phyloP scores from a whole-genome alignment of 768 basidiomycete genomes.

The Rhodotorula toruloides region DNA sequence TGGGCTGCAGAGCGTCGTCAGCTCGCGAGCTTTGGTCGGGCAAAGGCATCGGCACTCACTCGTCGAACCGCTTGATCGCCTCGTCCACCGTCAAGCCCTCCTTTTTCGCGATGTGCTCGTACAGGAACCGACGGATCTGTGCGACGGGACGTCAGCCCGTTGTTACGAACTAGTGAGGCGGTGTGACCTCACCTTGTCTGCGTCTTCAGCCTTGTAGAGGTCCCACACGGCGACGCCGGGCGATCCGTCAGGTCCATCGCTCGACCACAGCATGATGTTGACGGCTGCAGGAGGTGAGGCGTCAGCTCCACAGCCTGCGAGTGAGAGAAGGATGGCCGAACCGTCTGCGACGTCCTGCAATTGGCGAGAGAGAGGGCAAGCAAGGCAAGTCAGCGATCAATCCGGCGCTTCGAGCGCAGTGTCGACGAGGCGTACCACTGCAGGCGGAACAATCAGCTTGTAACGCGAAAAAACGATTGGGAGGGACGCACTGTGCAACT shows the following conservation, averaged over 20 bases:
- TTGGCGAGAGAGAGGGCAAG: not conserved
- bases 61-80: constrained; percentile 45
- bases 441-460: not conserved
- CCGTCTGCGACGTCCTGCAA: constrained; percentile 35
- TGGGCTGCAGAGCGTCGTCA: constrained; percentile 48
- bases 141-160: accelerated
- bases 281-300: constrained; percentile 53
- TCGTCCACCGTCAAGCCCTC: constrained; percentile 45
- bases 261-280: constrained; percentile 80
- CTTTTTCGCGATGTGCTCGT: constrained; percentile 53
- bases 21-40: not conserved
- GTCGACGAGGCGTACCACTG: not conserved
- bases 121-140: constrained; percentile 66
- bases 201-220: constrained; percentile 74
- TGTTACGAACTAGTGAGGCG: not conserved
- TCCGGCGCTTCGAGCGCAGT: no score
- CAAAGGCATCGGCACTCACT: constrained; percentile 44
- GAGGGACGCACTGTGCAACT: constrained; percentile 83
- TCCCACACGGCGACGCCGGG: constrained; percentile 85
- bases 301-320: not conserved
- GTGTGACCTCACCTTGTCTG: constrained; percentile 49
- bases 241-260: constrained; percentile 51
- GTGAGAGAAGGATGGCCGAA: constrained; percentile 51
- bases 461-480: not conserved
- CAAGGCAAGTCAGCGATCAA: not conserved